Evolutionary conservation across 768 basidiomycete genomes (phyloP), one percentile per base, ranked within the genome.

Genomic region (Favolaschia claudopus): DNA sequence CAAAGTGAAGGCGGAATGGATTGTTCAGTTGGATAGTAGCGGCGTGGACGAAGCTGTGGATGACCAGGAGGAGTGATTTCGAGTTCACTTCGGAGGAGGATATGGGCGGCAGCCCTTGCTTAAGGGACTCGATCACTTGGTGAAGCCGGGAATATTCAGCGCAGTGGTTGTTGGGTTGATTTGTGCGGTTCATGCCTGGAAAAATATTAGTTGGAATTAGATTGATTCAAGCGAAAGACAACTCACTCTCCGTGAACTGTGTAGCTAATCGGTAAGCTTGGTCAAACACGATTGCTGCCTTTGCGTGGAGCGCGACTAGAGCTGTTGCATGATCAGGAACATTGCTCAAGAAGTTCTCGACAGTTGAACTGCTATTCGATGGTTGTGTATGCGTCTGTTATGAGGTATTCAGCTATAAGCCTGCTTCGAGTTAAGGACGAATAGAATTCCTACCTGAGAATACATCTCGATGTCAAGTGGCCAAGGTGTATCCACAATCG

Each of bases 231-330:
- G n/a, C n/a, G n/a, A 29, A 33, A 14, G 9, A 13, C 8, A 24
- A 47, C 61, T 47, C 25, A 66, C 64, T 60, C 14, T 61, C 56
- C 3, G 40, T 46, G 39, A 45, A 60, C 15, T 58, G 57, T 3
- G 33, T n/a, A 7, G 52, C 53, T 9, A 66, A 31, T 6, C 46
- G 48, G 7, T 60, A 55, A 0, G 64, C 50, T 40, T 59, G 52
- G 28, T 66, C 64, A 19, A 66, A 66, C 9, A 62, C 17, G 32
- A 66, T 52, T 27, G 44, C 53, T 24, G 64, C 60, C 38, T 66
- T 66, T 5, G 61, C 64, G 46, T 66, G 61, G 1, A 66, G 33
- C 13, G 64, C 64, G 5, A 54, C 33, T 9, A 53, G 36, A 20
- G 64, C 62, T 3, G 28, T 42, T 14, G 57, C 60, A 34, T 34